Evolutionary conservation across 768 basidiomycete genomes (phyloP), one percentile per base, ranked within the genome.

Genomic region (Tulasnella sp.): DNA sequence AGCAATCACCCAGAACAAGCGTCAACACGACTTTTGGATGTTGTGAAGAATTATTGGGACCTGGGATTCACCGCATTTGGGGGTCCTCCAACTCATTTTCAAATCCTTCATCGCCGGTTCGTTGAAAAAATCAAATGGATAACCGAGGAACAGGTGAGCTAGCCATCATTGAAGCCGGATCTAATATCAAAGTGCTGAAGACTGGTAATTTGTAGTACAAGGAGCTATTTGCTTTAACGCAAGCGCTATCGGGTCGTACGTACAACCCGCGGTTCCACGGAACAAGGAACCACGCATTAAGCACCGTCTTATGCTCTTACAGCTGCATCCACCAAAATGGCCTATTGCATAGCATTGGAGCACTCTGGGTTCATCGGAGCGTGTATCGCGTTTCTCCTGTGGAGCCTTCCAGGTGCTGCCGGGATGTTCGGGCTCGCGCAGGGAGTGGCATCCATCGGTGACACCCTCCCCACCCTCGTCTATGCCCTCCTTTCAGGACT

Each of bases 401-500:
- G 75, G 75, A 52, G 75, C 40, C 83, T 88, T n/a, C 89, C 89
- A 1, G 87, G 87, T 12, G 88, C 88, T 8, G 80, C 86, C 16
- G 87, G 86, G 3, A 90, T 90, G 89, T 87, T 86, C 39, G 86
- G 83, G 27, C 82, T 90, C 10, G 86, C 86, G 1, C 83, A 88
- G 1, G 89, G 86, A 21, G 86, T 90, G 12, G 84, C 85, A 56
- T 84, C 82, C 7, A 86, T 90, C n/a, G 84, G 85, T 31, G 84
- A 85, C 36, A 83, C 81, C 1, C 86, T 90, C 1, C 89, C 89
- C 3, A 82, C 82, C 3, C 85, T 87, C 31, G 89, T 87, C n/a
- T 88, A 88, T 77, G 88, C 88, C 21, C 83, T 90, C 16, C 85
- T 91, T 12, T 88, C 88, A 0, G 90, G 90, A 4, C 82, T 91